phyloP scores from a whole-genome alignment of 2,329 filamentous ascomycete species.

The Phoma herbarum region DNA sequence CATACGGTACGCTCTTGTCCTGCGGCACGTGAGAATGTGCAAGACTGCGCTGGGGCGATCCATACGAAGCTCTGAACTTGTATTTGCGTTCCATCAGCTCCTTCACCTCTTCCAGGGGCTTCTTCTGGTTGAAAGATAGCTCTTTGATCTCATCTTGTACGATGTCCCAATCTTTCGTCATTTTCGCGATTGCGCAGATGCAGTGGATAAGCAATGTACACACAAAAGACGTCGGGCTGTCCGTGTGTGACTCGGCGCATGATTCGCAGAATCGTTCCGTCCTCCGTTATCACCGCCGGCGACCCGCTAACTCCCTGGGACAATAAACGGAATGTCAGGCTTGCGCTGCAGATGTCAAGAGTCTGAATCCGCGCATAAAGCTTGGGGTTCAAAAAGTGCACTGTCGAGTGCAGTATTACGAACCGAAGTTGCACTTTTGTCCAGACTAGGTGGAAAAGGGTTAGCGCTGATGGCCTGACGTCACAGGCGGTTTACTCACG shows the following conservation, averaged over 20 bases:
- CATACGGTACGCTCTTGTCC: slow-evolving; percentile 49
- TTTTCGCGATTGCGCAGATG: slow-evolving; percentile 15
- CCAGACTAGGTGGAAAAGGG: not conserved
- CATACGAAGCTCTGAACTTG: slow-evolving; percentile 49
- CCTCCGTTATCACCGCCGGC: not conserved
- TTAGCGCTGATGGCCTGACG: slow-evolving; percentile 1
- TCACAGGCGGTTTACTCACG: not conserved
- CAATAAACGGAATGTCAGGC: not conserved
- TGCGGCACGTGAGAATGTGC: slow-evolving; percentile 20
- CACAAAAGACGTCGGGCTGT: not conserved
- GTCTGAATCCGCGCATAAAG: not conserved
- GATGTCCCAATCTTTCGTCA: slow-evolving; percentile 46
- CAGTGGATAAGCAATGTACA: not conserved
- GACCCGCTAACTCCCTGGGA: not conserved
- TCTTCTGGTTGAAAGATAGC: slow-evolving; percentile 47
- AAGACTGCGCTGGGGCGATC: not conserved
- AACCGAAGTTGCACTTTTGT: slow-evolving; percentile 4
- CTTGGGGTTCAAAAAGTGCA: not conserved
- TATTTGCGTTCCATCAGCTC: slow-evolving; percentile 45
- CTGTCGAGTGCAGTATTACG: slow-evolving; percentile 14
- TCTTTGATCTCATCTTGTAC: slow-evolving; percentile 45
- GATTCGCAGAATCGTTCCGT: not conserved
- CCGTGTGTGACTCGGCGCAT: not conserved
- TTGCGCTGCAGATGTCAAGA: not conserved
- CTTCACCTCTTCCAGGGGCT: slow-evolving; percentile 45